phyloP scores from a whole-genome alignment of 108 stramenopile genomes.

The Skeletonema grethae region DNA sequence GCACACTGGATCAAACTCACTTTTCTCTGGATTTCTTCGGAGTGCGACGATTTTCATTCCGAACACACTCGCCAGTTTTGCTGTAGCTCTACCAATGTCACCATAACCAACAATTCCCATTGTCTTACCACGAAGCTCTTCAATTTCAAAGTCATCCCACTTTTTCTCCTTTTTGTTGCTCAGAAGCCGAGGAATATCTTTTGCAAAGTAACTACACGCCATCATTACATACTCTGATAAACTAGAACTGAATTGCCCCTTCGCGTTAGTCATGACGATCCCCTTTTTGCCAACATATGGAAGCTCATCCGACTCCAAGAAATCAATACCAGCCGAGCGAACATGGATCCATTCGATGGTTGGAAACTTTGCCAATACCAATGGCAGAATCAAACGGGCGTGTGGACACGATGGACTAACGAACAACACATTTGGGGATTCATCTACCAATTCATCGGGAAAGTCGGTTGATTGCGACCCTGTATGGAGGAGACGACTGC shows the following conservation, averaged over 20 bases:
- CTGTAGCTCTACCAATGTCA: constrained; percentile 71
- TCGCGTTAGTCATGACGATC: constrained; percentile 65
- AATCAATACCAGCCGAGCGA: constrained; percentile 54
- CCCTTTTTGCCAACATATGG: constrained; percentile 12
- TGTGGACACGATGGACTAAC: constrained; percentile 42
- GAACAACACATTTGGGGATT: constrained; percentile 40
- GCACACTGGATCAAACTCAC: constrained; percentile 53
- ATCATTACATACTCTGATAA: constrained; percentile 81
- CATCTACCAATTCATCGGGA: constrained; percentile 21
- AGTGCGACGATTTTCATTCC: constrained; percentile 84
- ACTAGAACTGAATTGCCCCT: constrained; percentile 71
- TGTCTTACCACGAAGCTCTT: constrained; percentile 67
- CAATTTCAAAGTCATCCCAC: constrained; percentile 68
- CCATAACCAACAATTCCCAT: constrained; percentile 89
- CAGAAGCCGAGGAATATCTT: constrained; percentile 79
- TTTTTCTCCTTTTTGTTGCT: constrained; percentile 41
- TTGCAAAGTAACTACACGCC: constrained; percentile 85
- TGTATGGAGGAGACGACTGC: constrained; percentile 18
- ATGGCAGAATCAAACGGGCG: constrained; percentile 34
- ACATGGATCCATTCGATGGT: constrained; percentile 58
- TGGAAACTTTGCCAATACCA: constrained; percentile 31
- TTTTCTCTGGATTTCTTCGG: constrained; percentile 61
- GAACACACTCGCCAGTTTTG: constrained; percentile 52
- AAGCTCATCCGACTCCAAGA: constrained; percentile 51
- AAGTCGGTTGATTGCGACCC: constrained; percentile 23